Conservation (phyloP, 2,329 filamentous ascomycete species). For the Emericellopsis cladophorae region DNA sequence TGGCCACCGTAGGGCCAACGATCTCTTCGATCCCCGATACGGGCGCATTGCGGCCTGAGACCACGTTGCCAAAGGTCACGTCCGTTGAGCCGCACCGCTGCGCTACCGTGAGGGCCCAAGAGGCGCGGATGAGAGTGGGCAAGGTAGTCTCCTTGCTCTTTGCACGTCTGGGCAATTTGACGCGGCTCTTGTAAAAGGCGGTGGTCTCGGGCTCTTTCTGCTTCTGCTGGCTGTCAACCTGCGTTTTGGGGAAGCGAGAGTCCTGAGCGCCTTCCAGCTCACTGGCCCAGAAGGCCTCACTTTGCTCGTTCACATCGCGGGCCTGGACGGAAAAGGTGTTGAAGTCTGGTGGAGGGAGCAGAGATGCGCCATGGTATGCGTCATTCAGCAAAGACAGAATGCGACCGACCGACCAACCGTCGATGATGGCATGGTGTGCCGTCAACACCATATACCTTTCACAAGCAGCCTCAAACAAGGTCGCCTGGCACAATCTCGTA, state of each 20-base stretch:
- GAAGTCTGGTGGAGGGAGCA: background rate
- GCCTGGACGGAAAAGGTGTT: background rate
- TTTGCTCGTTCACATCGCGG: no score
- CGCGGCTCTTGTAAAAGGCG: no score
- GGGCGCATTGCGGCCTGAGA: conserved; percentile 9
- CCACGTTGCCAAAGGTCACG: background rate
- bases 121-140: background rate
- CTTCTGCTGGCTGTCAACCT: no score
- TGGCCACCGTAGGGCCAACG: conserved; percentile 11
- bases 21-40: conserved; percentile 8
- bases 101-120: background rate
- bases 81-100: background rate
- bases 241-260: no score
- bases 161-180: no score
- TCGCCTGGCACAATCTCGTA: conserved; percentile 1
- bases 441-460: conserved; percentile 9
- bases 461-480: background rate
- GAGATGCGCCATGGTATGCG: conserved; percentile 6
- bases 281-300: no score
- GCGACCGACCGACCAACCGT: background rate
- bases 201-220: no score
- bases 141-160: no score
- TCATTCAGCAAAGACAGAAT: background rate
- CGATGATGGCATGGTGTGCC: conserved; percentile 6
- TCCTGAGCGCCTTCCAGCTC: no score